Conservation (phyloP, 2,329 filamentous ascomycete species). For the Juglanconis sp. region DNA sequence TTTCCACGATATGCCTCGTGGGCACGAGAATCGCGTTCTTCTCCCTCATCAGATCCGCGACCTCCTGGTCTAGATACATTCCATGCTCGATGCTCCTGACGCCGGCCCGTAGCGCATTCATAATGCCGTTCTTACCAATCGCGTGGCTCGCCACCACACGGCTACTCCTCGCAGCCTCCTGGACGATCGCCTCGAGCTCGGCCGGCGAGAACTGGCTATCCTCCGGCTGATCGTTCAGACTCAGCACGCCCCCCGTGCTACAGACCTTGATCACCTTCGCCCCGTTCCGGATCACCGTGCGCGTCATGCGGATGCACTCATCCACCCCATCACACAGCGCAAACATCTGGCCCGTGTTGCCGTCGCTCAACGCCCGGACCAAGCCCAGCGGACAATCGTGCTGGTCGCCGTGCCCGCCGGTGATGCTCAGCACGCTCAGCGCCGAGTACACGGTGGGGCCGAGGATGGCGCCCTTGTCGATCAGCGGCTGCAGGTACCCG, state of each 20-base stretch:
- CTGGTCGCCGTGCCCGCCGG: constrained; percentile 46
- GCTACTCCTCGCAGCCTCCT: constrained; percentile 38
- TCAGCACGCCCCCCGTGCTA: constrained; percentile 42
- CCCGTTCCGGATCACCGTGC: constrained; percentile 41
- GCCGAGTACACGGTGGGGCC: constrained; percentile 49
- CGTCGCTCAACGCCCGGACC: constrained; percentile 31
- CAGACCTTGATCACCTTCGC: constrained; percentile 47
- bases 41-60: constrained; percentile 40
- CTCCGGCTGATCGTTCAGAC: constrained; percentile 39
- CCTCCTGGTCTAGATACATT: constrained; percentile 44
- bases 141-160: constrained; percentile 41
- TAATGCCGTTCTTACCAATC: constrained; percentile 45
- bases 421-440: constrained; percentile 41
- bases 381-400: constrained; percentile 34
- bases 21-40: constrained; percentile 41
- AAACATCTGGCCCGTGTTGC: constrained; percentile 23
- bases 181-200: constrained; percentile 41
- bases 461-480: constrained; percentile 41
- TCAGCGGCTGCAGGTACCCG: constrained; percentile 38
- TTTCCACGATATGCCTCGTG: constrained; percentile 41
- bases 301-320: constrained; percentile 41
- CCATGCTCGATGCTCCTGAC: constrained; percentile 47
- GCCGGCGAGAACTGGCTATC: constrained; percentile 41
- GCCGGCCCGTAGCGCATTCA: constrained; percentile 41
- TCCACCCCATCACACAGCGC: constrained; percentile 43